Conservation (phyloP, 129 eudicot species). For the Apium graveolens region DNA sequence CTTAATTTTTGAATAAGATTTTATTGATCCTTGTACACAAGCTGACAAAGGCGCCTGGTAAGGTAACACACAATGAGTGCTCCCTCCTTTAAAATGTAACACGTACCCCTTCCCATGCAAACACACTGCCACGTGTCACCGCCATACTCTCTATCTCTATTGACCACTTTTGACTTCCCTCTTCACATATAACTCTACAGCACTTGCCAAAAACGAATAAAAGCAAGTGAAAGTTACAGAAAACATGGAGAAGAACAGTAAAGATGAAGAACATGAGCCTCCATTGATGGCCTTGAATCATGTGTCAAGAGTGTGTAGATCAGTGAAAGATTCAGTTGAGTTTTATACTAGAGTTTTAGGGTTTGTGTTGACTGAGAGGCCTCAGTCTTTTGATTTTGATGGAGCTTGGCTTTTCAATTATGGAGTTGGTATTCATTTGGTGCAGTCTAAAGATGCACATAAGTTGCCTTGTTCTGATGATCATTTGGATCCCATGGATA, state of each 20-base stretch:
- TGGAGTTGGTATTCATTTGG: constrained; percentile 64
- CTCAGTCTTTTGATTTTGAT: constrained; percentile 58
- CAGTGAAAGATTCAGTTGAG: constrained; percentile 56
- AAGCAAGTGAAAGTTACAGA: not conserved
- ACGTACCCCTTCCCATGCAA: not conserved
- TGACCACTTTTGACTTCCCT: not conserved
- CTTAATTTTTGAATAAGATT: too few species aligned
- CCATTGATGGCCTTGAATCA: constrained; percentile 79
- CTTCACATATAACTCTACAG: too few species aligned
- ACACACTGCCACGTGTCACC: not conserved
- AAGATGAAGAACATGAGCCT: constrained; percentile 7
- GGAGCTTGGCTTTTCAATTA: constrained; percentile 87
- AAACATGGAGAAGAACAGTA: not conserved
- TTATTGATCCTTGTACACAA: too few species aligned
- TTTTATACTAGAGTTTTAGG: constrained; percentile 67
- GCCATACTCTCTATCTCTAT: not conserved
- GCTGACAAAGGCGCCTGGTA: too few species aligned
- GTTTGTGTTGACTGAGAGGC: constrained; percentile 57
- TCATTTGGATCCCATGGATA: constrained; percentile 74
- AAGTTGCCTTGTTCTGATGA: constrained; percentile 36
- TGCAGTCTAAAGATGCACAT: constrained; percentile 50
- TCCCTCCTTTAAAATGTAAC: too few species aligned
- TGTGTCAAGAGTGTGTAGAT: constrained; percentile 61
- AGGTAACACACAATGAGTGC: too few species aligned
- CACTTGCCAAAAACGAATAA: too few species aligned